Base-by-base conservation (phyloP, 2,329 filamentous ascomycete species). In the Colletotrichum aenigma region DNA sequence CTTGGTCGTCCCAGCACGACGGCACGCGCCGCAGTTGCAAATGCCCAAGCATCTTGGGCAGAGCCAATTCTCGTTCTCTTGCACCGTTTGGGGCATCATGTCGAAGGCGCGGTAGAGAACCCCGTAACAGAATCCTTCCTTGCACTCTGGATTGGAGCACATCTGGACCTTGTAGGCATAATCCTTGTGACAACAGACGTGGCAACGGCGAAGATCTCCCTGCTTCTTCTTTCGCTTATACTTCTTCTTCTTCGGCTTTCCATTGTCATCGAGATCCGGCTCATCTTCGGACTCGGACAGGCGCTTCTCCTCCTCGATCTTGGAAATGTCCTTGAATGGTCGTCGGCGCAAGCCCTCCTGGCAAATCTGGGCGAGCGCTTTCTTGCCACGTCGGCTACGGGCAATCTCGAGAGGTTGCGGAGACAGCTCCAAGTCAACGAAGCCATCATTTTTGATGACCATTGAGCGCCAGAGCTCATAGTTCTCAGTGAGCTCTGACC, bases 81-180 rank as follows among this genome's bases (percentile, higher is more conserved):
- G 93, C 1, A 96, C 91, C 24, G 92, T 88, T 79, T 96, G 92
- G 0, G 97, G 97, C 90, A 95, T 94, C 82, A 96, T 91, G 82
- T 98, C 96, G 81, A 98, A 98, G 1, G 95, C 96, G 71, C 97
- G 90, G 85, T 96, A 98, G 3, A 99, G 88, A 18, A 94, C 94
- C n/a, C 96, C 96, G 81, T 97, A 99, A 83, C 97, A 98, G 82
- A 97, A 99, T 1, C 91, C 92, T 71, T 94, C 89, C 15, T 90
- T 88, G 81, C 97, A 98, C 10, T 89, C 91, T 4, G 86, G 85
- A 48, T 88, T 93, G 0, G 92, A 93, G 84, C 97, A 99, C 67
- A 92, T 91, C 4, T 95, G 95, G 77, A 98, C 91, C 80, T 95
- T 96, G 91, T 97, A 98, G 24, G 89, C 92, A 67, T 94, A 93